phyloP scores from a whole-genome alignment of 78 protist species.

The Mastigamoeba balamuthi region DNA sequence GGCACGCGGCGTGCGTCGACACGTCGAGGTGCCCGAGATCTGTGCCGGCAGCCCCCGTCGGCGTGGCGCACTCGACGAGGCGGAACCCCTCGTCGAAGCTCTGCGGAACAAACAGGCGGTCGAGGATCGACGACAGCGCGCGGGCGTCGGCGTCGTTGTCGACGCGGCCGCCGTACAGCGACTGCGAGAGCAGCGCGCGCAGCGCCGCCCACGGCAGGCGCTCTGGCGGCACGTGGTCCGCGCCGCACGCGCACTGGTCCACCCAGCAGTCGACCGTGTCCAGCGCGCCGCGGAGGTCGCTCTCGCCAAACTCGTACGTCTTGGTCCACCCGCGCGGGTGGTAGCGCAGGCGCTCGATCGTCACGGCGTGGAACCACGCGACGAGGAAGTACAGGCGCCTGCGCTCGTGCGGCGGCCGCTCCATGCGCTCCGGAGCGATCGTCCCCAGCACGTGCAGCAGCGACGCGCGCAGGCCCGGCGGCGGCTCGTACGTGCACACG shows the following conservation, averaged over 20 bases:
- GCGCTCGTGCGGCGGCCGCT: slow-evolving; percentile 62
- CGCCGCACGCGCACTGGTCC: slow-evolving; percentile 37
- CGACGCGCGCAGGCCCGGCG: slow-evolving; percentile 85
- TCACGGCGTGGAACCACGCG: slow-evolving; percentile 92
- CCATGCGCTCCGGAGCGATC: not conserved
- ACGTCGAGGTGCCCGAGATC: too few relatives aligned
- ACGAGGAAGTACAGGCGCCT: slow-evolving; percentile 82
- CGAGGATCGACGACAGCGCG: slow-evolving; percentile 62
- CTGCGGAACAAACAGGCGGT: slow-evolving; percentile 39
- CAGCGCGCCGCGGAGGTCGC: slow-evolving; percentile 78
- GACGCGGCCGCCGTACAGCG: slow-evolving; percentile 81
- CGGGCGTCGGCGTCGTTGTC: slow-evolving; percentile 89
- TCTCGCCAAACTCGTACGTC: slow-evolving; percentile 83
- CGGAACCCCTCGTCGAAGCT: slow-evolving; percentile 32
- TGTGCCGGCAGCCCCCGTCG: slow-evolving; percentile 42
- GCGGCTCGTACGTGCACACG: slow-evolving; percentile 82
- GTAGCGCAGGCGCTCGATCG: slow-evolving; percentile 85
- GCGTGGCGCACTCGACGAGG: slow-evolving; percentile 15
- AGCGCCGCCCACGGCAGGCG: slow-evolving; percentile 81
- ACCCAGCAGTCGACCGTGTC: slow-evolving; percentile 86
- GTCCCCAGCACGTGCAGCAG: slow-evolving; percentile 13
- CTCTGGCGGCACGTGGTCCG: slow-evolving; percentile 44
- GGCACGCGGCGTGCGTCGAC: slow-evolving; percentile 20
- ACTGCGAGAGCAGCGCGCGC: slow-evolving; percentile 44
- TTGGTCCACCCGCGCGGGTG: slow-evolving; percentile 92